These are phyloP conservation scores for Tylopilus sp. DNA, from an alignment of 1,284 basidiomycete species.

Conservation along the genomic window DNA sequence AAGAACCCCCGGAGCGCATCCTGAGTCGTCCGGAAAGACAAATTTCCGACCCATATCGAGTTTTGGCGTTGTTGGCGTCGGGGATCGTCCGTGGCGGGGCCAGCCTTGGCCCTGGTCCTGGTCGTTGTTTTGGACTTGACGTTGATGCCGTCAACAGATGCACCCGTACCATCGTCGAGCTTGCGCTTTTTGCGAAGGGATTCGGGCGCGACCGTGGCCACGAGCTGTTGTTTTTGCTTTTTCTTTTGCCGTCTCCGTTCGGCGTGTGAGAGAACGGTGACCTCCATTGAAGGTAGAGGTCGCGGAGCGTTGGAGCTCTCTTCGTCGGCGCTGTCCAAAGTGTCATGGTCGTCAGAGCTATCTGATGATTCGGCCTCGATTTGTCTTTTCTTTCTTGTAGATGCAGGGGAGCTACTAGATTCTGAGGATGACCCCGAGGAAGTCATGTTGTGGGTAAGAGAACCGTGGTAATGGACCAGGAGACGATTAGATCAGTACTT, in stretches of 20 bases:
- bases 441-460: conserved; percentile 5
- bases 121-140: background rate
- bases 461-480: background rate
- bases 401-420: conserved; percentile 13
- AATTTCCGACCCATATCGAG: conserved; percentile 94
- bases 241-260: conserved; percentile 65
- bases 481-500: conserved; percentile 20
- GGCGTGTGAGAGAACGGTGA: conserved; percentile 64
- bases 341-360: background rate
- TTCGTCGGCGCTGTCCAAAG: conserved; percentile 13
- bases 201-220: background rate
- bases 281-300: conserved; percentile 11
- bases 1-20: conserved; percentile 74
- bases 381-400: conserved; percentile 24
- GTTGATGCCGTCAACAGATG: background rate
- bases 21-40: conserved; percentile 86
- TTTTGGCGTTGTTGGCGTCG: conserved; percentile 57
- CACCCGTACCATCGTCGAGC: conserved; percentile 40
- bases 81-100: conserved; percentile 5
- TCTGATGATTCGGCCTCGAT: conserved; percentile 11
- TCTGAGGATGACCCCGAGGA: conserved; percentile 20
- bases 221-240: conserved; percentile 35
- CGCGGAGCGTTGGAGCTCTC: conserved; percentile 4
- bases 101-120: background rate
- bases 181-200: conserved; percentile 47